These are phyloP conservation scores for Sarocladium oryzae DNA, from an alignment of 2,329 filamentous ascomycete species.

Conservation along the genomic window DNA sequence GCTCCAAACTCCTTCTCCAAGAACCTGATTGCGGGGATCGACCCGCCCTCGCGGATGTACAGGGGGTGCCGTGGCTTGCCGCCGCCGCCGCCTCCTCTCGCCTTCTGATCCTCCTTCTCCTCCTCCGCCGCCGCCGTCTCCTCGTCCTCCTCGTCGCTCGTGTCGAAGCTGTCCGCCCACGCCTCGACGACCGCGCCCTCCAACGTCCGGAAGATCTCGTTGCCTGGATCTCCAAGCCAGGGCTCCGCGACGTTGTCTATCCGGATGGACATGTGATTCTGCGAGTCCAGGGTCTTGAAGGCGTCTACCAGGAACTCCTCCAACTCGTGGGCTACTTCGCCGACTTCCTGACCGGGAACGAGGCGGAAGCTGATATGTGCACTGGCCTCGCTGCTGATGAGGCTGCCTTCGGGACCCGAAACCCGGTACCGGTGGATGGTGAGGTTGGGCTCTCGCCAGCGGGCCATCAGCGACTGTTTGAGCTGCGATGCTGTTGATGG, in stretches of 20 bases:
- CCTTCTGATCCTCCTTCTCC: constrained; percentile 9
- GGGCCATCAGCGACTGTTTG: constrained; percentile 79
- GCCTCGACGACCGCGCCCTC: constrained; percentile 78
- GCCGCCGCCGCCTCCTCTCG: no score
- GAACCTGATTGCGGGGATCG: constrained; percentile 90
- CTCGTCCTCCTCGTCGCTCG: constrained; percentile 9
- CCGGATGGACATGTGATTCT: constrained; percentile 72
- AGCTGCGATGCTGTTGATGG: constrained; percentile 54
- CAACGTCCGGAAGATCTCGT: constrained; percentile 83
- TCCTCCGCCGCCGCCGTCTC: constrained; percentile 3
- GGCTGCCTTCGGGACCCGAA: constrained; percentile 82
- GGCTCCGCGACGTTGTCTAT: constrained; percentile 94
- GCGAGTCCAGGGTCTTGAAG: constrained; percentile 69
- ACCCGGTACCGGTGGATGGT: constrained; percentile 92
- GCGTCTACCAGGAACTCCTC: constrained; percentile 60
- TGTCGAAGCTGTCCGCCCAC: constrained; percentile 59
- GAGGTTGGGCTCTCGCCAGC: constrained; percentile 91
- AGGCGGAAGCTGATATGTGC: constrained; percentile 85
- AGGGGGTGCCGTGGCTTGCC: constrained; percentile 58
- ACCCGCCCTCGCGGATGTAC: constrained; percentile 93
- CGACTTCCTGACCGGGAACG: constrained; percentile 86
- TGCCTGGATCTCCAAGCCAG: constrained; percentile 88
- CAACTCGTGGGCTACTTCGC: constrained; percentile 64
- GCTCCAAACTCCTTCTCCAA: constrained; percentile 90
- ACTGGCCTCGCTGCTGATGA: constrained; percentile 85